These are phyloP conservation scores for Solanum corneliomulleri DNA, from an alignment of 257 asterid genomes.

Conservation along the genomic window DNA sequence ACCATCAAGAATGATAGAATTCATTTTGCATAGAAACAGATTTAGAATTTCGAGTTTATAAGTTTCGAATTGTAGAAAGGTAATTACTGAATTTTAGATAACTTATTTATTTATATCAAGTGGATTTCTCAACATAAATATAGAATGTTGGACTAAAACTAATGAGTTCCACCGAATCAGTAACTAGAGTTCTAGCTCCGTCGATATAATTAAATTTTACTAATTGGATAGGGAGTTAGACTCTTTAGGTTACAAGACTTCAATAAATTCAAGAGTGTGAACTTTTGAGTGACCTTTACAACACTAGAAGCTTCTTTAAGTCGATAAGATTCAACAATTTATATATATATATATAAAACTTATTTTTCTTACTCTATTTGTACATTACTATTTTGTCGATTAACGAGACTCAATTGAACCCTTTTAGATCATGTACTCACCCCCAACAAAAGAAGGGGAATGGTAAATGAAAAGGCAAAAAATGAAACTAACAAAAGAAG, in stretches of 20 bases:
- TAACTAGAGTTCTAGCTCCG: neutral
- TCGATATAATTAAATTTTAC: neutral
- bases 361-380: neutral
- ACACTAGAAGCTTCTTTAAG: neutral
- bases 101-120: neutral
- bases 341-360: neutral
- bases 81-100: neutral
- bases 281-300: neutral
- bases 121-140: neutral
- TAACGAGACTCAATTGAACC: neutral
- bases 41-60: neutral
- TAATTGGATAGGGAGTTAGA: neutral
- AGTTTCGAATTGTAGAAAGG: fast-evolving
- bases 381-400: neutral
- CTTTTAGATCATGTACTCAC: too few relatives aligned
- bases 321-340: neutral
- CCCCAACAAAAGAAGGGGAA: too few relatives aligned
- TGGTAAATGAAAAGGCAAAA: too few relatives aligned
- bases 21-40: neutral
- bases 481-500: too few relatives aligned
- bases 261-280: neutral
- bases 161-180: neutral
- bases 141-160: neutral
- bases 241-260: neutral
- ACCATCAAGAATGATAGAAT: neutral